Evolutionary conservation across 2,329 filamentous ascomycete species (phyloP).

Genomic region (Colletotrichum tabaci): DNA sequence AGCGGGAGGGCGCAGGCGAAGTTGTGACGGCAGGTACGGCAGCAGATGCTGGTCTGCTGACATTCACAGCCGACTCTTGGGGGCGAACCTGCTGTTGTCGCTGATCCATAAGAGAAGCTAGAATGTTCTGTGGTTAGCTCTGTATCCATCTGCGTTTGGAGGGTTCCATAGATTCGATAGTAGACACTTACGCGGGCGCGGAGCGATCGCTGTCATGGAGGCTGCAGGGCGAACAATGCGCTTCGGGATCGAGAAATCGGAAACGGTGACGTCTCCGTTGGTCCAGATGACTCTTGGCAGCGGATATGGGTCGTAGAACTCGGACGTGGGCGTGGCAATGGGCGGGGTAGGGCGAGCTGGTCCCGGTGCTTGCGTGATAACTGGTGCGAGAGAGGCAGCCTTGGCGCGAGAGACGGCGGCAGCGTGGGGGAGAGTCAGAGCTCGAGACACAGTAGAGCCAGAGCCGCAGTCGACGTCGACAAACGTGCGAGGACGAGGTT

Average conservation of each 20-base stretch:
- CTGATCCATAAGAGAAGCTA: constrained; percentile 20
- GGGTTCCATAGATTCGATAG: not conserved
- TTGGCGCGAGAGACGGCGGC: not conserved
- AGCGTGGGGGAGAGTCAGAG: not conserved
- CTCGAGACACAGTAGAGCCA: not conserved
- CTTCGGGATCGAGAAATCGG: constrained; percentile 35
- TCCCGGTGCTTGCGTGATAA: not conserved
- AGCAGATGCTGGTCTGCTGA: not conserved
- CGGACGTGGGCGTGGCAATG: not conserved
- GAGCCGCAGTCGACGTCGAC: constrained; percentile 16
- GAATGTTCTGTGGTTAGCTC: not conserved
- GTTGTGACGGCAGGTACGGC: not conserved
- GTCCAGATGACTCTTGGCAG: constrained; percentile 2
- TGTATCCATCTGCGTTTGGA: not conserved
- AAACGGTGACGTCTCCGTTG: constrained; percentile 20
- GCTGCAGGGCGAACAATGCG: constrained; percentile 22
- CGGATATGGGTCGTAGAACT: constrained; percentile 1
- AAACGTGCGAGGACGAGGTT: not conserved
- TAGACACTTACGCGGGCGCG: constrained; percentile 18
- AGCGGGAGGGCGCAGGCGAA: not conserved
- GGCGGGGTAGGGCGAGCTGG: not conserved
- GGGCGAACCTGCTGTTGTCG: constrained; percentile 2
- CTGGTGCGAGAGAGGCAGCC: not conserved
- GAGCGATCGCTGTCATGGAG: constrained; percentile 20
- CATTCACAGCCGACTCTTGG: not conserved